Conservation (phyloP, 495 filamentous ascomycete species). For the Trichoderma orchidacearum region DNA sequence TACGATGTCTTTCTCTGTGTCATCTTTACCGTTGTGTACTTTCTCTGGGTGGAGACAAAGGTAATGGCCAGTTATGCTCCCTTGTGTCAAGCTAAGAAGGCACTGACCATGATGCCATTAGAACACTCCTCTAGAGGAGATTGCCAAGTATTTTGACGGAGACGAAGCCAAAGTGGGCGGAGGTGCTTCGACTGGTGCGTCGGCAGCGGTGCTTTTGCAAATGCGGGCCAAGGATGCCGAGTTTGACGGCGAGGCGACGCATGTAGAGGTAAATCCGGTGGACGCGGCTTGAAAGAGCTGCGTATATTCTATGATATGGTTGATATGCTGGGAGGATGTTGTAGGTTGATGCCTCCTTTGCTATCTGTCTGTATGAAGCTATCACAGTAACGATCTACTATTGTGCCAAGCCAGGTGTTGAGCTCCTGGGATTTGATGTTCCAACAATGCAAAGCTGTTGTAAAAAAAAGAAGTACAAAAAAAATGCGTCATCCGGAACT, state of each 20-base stretch:
- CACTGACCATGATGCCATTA: neutral
- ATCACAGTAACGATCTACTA: too few relatives aligned
- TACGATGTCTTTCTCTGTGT: slow-evolving; percentile 48
- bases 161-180: slow-evolving; percentile 29
- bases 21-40: slow-evolving; percentile 49
- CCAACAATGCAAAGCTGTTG: neutral
- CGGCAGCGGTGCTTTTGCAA: neutral
- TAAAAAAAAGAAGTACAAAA: neutral
- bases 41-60: slow-evolving; percentile 54
- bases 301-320: too few relatives aligned
- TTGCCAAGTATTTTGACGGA: slow-evolving; percentile 46
- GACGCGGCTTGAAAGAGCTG: neutral
- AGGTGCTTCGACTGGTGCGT: neutral
- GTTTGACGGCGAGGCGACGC: neutral
- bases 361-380: too few relatives aligned
- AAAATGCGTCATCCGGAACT: slow-evolving; percentile 1
- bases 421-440: too few relatives aligned
- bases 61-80: slow-evolving; percentile 4
- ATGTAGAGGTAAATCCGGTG: neutral
- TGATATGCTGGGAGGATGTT: too few relatives aligned
- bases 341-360: neutral
- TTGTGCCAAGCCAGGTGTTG: too few relatives aligned
- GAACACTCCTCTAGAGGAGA: slow-evolving; percentile 48
- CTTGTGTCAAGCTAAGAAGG: neutral
- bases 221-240: neutral